Base-by-base conservation (phyloP, 176 grass and related monocot genomes). In the Oryza glaberrima region DNA sequence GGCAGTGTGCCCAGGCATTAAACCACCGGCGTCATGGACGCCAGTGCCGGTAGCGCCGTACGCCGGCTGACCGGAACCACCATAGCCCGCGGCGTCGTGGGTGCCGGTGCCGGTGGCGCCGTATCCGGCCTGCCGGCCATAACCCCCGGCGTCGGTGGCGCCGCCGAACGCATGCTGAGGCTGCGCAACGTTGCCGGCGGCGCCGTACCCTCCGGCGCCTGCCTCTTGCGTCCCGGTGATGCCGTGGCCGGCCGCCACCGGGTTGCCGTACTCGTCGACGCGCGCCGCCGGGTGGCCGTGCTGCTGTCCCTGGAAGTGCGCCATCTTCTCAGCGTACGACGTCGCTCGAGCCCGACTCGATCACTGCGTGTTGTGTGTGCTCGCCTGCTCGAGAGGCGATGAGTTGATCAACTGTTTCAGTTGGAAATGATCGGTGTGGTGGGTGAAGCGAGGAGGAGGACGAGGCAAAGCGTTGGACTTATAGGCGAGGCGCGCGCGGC, bases 211-310 rank as follows among this genome's bases (percentile, higher is more conserved):
- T 5, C 16, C 81, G 70, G 51, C 9, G 12, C 52, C 54, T 6
- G 54, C 10, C 0, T 14, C 76, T 20, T 41, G 30, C 15, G 83
- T 6, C 3, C 76, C 41, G 35, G 84, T 2, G 36, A 28, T 25
- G 15, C 67, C 54, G 32, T 86, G 46, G 7, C 45, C 13, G 4
- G 10, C 69, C 2, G 46, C 5, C 13, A 75, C 28, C 17, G 77
- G 77, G 46, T 81, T 75, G 70, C 85, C 85, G 70, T 81, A 68
- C 77, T 81, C 70, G 77, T 87, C 85, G 11, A 86, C 77, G 10
- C 9, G 64, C 15, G 15, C 9, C 65, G 64, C 11, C 9, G 73
- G 32, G 7, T 80, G 81, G 38, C 65, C 83, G 48, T 67, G 84
- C 51, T 74, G 22, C 68, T 68, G 61, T 0, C 35, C 56, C 17